These are phyloP conservation scores for Gracilaria gracilis DNA, from an alignment of 23 red algal species.

Conservation along the genomic window DNA sequence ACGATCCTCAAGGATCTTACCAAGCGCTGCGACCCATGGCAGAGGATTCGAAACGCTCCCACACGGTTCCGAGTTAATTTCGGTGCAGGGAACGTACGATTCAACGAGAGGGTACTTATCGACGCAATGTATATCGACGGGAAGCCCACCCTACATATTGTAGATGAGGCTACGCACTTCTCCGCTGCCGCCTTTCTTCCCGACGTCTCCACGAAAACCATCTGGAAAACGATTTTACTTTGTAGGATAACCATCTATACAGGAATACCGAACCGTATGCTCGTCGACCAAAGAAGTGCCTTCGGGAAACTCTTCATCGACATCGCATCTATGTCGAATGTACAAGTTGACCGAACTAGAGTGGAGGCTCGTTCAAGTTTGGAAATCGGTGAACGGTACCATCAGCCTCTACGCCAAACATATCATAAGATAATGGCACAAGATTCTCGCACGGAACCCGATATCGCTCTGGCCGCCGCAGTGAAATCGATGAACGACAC, in stretches of 20 bases:
- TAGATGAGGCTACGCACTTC: slow-evolving; percentile 46
- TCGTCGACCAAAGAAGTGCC: slow-evolving; percentile 25
- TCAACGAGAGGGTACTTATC: slow-evolving; percentile 42
- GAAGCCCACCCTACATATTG: slow-evolving; percentile 32
- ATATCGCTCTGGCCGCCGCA: not conserved
- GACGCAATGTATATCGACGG: slow-evolving; percentile 65
- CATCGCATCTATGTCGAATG: slow-evolving; percentile 17
- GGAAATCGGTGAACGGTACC: slow-evolving; percentile 34
- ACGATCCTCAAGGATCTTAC: slow-evolving; percentile 19
- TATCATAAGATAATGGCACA: no score
- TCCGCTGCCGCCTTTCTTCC: slow-evolving; percentile 48
- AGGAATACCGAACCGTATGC: slow-evolving; percentile 44
- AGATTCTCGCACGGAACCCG: not conserved
- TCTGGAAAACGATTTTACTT: slow-evolving; percentile 20
- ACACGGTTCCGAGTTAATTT: slow-evolving; percentile 40
- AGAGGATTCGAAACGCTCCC: slow-evolving; percentile 25
- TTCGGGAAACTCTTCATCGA: slow-evolving; percentile 12
- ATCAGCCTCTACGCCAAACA: no score
- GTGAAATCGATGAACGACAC: slow-evolving; percentile 59
- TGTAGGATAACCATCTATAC: slow-evolving; percentile 38
- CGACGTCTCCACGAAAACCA: not conserved
- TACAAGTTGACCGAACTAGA: slow-evolving; percentile 7
- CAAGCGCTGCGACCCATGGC: slow-evolving; percentile 50
- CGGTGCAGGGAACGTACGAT: slow-evolving; percentile 31
- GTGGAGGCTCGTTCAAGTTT: slow-evolving; percentile 42